These are phyloP conservation scores for Lentinus tigrinus DNA, from an alignment of 768 basidiomycete genomes.

Conservation along the genomic window DNA sequence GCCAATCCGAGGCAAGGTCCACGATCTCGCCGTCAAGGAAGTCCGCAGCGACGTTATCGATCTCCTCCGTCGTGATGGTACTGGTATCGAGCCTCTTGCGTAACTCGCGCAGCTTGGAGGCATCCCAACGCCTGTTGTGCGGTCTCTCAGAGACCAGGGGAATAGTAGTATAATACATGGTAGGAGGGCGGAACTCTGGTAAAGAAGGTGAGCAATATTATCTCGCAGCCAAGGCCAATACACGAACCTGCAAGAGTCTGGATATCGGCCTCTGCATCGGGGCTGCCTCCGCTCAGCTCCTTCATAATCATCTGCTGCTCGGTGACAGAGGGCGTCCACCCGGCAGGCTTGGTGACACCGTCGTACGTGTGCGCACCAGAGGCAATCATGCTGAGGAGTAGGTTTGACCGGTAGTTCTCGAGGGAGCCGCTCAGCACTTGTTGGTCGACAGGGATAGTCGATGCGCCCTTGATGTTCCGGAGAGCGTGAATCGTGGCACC, in stretches of 20 bases:
- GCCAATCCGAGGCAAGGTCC: conserved; percentile 95
- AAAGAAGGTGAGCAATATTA: not conserved
- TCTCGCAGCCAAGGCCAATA: not conserved
- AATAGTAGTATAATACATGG: conserved; percentile 95
- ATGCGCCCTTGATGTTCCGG: conserved; percentile 86
- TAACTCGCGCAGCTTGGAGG: conserved; percentile 88
- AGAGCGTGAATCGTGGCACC: conserved; percentile 88
- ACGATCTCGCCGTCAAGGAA: conserved; percentile 94
- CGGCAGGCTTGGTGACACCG: conserved; percentile 56
- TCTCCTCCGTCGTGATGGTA: conserved; percentile 77
- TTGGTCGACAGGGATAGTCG: conserved; percentile 88
- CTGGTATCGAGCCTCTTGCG: conserved; percentile 94
- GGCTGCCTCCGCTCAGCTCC: conserved; percentile 76
- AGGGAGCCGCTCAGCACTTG: conserved; percentile 89
- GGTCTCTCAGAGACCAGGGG: conserved; percentile 85
- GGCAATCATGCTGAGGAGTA: conserved; percentile 85
- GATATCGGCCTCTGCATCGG: conserved; percentile 82
- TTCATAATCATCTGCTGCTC: conserved; percentile 98
- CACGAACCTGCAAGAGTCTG: conserved; percentile 78
- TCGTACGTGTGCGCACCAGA: conserved; percentile 69
- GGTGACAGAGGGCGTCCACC: conserved; percentile 74
- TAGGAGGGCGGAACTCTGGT: conserved; percentile 89
- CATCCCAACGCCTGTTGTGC: conserved; percentile 89
- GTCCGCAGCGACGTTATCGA: conserved; percentile 87
- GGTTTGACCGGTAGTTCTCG: conserved; percentile 93